Conservation (phyloP, 352 stramenopile species). For the Phytophthora tentaculata region DNA sequence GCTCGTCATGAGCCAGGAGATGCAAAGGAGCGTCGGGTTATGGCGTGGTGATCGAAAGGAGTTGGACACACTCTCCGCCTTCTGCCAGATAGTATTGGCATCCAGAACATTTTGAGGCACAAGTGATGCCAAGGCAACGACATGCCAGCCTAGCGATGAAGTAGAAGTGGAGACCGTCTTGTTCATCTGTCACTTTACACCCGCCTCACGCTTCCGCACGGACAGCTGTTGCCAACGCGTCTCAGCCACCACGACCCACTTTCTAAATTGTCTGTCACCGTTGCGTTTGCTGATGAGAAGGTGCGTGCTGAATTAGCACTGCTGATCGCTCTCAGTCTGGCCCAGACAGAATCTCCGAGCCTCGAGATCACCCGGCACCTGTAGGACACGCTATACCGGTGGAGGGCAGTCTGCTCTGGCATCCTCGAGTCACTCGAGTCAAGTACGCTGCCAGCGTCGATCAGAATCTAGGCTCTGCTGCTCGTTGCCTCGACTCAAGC, state of each 20-base stretch:
- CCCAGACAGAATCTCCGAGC: too few species aligned
- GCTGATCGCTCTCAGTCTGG: too few species aligned
- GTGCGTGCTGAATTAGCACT: conserved; percentile 22
- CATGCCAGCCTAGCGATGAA: background rate
- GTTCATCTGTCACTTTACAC: conserved; percentile 33
- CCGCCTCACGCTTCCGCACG: conserved; percentile 33
- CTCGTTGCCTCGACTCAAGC: background rate
- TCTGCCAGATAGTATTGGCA: conserved; percentile 27
- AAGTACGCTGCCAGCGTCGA: conserved; percentile 11
- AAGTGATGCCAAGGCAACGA: conserved; percentile 2
- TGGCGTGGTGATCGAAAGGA: conserved; percentile 16
- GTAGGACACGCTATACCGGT: too few species aligned
- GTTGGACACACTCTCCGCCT: conserved; percentile 13
- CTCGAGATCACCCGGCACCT: conserved; percentile 25
- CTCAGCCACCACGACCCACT: conserved; percentile 1
- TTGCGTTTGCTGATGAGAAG: conserved; percentile 19
- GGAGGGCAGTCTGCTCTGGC: too few species aligned
- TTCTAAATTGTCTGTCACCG: too few species aligned
- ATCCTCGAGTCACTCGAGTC: too few species aligned
- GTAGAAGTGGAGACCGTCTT: conserved; percentile 33
- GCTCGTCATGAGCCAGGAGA: background rate
- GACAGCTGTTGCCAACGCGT: conserved; percentile 19
- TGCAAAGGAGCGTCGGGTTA: conserved; percentile 25
- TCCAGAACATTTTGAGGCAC: conserved; percentile 20
- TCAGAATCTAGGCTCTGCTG: conserved; percentile 19